Evolutionary conservation across 148 eudicot species (phyloP), one percentile per base, ranked within the genome.

Genomic region (Rhododendron kiyosumense): DNA sequence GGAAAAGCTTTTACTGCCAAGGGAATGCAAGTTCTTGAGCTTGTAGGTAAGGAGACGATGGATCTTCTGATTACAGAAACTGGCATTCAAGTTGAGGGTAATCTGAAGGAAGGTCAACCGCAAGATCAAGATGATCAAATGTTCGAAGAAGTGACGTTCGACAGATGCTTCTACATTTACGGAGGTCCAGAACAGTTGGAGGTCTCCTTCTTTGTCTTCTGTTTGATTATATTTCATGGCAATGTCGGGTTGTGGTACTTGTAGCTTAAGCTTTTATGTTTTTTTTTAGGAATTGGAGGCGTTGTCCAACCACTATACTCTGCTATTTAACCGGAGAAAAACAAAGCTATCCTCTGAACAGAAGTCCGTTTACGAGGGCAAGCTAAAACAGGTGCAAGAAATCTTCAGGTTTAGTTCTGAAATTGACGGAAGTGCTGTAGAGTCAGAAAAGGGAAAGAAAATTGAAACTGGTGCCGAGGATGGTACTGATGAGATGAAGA

Each of bases 151-250:
- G 91, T 94, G 85, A 89, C 94, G n/a, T 97, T 97, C 85, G 96
- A 97, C 85, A 90, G 98, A 74, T 97, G 98, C 88, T 97, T 97
- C 88, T 97, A 97, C 89, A 97, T 95, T 59, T 94, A 97, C 88
- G 98, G 99, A 88, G 99, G 99, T 79, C 98, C 99, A 81, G 99
- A 97, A 88, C 98, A 93, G 74, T 88, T 97, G 85, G 96, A 95
- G 98, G 99, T 95, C 59, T 81, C 59, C 82, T 79, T 86, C 86
- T 54, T 43, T 85, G 18, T 74, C 34, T 30, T 59, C 15, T 30
- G 84, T 26, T n/a, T 49, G 63, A 48, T n/a, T 6, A 32, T 75
- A 14, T 43, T 84, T 81, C 18, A 7, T 57, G 32, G n/a, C 36
- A 48, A 12, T 83, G 34, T 81, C 48, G n/a, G 28, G 22, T 89